Evolutionary conservation across 139 green algal genomes (phyloP).

Genomic region (Asterochloris sp.): DNA sequence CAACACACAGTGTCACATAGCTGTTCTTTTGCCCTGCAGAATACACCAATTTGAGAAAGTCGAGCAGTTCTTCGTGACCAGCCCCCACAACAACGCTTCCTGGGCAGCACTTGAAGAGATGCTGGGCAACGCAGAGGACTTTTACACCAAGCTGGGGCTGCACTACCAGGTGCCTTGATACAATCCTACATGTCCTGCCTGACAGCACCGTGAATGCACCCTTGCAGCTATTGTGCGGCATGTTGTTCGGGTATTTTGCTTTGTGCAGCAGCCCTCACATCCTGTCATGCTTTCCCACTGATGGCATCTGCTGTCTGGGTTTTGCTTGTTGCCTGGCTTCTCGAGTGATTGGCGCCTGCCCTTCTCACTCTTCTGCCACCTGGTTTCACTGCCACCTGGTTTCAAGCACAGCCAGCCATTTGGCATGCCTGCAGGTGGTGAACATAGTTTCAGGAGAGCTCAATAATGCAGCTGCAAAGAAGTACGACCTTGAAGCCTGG

Average conservation of each 20-base stretch:
- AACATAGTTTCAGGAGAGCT: conserved; percentile 98
- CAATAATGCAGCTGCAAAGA: conserved; percentile 98
- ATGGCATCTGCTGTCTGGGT: too few species aligned
- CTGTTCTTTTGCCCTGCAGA: conserved; percentile 19
- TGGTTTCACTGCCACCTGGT: too few species aligned
- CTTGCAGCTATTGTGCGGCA: not conserved
- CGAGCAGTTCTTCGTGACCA: conserved; percentile 96
- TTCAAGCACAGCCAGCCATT: not conserved
- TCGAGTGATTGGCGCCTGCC: too few species aligned
- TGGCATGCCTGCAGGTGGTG: conserved; percentile 59
- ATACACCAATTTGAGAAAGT: conserved; percentile 99
- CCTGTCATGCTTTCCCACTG: too few species aligned
- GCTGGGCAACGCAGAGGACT: conserved; percentile 88
- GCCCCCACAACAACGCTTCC: conserved; percentile 72
- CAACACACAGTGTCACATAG: not conserved
- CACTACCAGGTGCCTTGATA: conserved; percentile 64
- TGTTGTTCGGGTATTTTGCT: too few species aligned
- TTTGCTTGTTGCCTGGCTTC: too few species aligned
- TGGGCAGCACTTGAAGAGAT: conserved; percentile 98
- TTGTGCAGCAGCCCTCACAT: too few species aligned
- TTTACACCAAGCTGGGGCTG: conserved; percentile 69
- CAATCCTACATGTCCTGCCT: not conserved
- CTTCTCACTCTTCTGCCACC: too few species aligned
- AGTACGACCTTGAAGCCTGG: conserved; percentile 99
- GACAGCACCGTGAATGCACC: too few species aligned